Base-by-base conservation (phyloP, 768 basidiomycete genomes). In the Lentinus brumalis region DNA sequence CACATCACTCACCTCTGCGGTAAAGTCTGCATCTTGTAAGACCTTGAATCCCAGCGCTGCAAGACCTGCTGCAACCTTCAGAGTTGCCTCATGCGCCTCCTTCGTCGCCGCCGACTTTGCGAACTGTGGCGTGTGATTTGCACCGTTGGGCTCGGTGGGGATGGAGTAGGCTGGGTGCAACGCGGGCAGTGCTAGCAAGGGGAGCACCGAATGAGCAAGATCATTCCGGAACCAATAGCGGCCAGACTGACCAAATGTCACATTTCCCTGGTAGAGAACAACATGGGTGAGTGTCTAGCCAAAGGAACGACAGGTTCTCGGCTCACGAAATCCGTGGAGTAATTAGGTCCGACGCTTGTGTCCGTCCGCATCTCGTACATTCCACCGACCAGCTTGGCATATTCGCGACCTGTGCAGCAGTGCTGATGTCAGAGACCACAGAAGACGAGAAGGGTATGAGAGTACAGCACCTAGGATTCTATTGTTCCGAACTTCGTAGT, bases 311-410 rank as follows among this genome's bases (percentile, higher is more conserved):
- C 44, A 26, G n/a, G 9, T 14, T 10, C 29, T 53, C 57, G 4
- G 78, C 88, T 76, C 62, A 91, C 91, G 71, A 92, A 91, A 72
- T 92, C 91, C 9, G 91, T 91, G 5, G 89, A 91, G 3, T 88
- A 89, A 16, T 74, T 74, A 9, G 83, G 76, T 4, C 78, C 74
- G 10, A 68, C 74, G 45, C 71, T 66, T 5, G 67, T 59, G 5
- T 66, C 71, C 3, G 73, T 70, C 35, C 63, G 66, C 70, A 83
- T 67, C 15, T 79, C 82, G 61, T 83, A 88, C 44, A 73, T 73
- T 45, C 66, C 71, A 35, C 73, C 68, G 62, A 81, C 79, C 21
- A 81, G 75, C 56, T 80, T 77, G 54, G 79, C 73, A 66, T 86
- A 86, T 63, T 79, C 80, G 47, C 76, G 75, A n/a, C 80, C 89